phyloP scores from a whole-genome alignment of 164 flowering plant genomes.

The Echeveria elegans region DNA sequence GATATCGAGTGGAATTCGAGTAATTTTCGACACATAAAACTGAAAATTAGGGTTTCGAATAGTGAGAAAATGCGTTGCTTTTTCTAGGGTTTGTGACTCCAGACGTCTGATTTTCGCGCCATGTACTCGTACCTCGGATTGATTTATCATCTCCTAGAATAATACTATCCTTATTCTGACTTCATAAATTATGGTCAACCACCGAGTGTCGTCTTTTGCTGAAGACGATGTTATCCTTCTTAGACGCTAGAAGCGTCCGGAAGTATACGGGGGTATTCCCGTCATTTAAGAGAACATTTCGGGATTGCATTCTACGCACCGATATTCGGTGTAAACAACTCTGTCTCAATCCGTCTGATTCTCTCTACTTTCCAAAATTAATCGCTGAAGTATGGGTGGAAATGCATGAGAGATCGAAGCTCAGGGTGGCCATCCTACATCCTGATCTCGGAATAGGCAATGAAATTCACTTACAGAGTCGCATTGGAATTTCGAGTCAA shows the following conservation, averaged over 20 bases:
- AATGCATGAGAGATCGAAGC: conserved; percentile 31
- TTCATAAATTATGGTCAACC: too few species aligned
- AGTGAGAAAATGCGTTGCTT: neutral
- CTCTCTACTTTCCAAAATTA: neutral
- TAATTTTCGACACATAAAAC: neutral
- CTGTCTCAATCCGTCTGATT: neutral
- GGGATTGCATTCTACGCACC: too few species aligned
- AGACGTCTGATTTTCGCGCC: neutral
- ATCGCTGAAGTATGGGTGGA: conserved; percentile 25
- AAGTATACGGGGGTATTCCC: too few species aligned
- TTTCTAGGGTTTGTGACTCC: conserved; percentile 5
- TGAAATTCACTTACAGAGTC: neutral
- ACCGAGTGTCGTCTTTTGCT: too few species aligned
- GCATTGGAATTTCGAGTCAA: neutral
- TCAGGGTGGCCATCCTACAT: conserved; percentile 75
- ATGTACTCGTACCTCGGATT: neutral
- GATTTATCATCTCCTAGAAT: too few species aligned
- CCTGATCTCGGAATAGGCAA: conserved; percentile 96
- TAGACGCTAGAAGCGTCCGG: too few species aligned
- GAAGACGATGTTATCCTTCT: too few species aligned
- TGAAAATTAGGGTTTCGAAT: neutral
- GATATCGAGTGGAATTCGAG: neutral
- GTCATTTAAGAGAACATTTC: too few species aligned
- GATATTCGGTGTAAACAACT: too few species aligned
- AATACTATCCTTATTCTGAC: too few species aligned